Base-by-base conservation (phyloP, 768 basidiomycete genomes). In the Peribolospora kevripleyi region DNA sequence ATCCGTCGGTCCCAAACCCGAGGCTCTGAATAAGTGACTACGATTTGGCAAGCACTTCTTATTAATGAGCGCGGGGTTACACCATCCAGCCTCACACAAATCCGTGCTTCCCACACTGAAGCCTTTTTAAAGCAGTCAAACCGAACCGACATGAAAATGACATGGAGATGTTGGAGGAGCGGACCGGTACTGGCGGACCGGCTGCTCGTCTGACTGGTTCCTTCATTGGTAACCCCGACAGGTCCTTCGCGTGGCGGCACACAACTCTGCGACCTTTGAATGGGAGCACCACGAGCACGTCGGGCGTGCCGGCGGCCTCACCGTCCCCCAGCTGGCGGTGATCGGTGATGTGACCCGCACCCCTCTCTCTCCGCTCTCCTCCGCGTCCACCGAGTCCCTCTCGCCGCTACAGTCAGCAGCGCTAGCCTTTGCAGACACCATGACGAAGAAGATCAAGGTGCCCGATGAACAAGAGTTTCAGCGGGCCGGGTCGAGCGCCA, bases 351-450 rank as follows among this genome's bases (percentile, higher is more conserved):
- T 68, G 0, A 60, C 68, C 8, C 25, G 25, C 25, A 70, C 71
- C 0, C 56, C 62, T 4, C 70, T 72, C 0, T 58, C 64, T 3
- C 61, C 68, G 7, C n/a, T 48, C 43, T 57, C 55, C 9, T 69
- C 68, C 5, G 58, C 56, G 2, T 42, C 40, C n/a, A 48, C 46
- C 49, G 7, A 38, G 3, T 57, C 60, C n/a, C 68, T 80, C 11
- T 69, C 69, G 0, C 65, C 73, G 2, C 62, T 76, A 6, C 74
- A 77, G 61, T 67, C 67, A 10, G 71, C 75, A 8, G 77, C 76
- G 1, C 63, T 80, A 10, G 65, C 66, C 5, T 81, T 77, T 62
- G 73, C 77, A 13, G 77, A 81, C 63, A 68, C 71, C n/a, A 76
- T 74, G 51, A 81, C 79, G 6, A 68, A 68, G 51, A 59, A 65